A percentile compares a stretch with the other conserved stretches of the same genome.
Conservation (phyloP, 192 early-diverging fungal species). For the Globomyces pollinis-pini region DNA sequence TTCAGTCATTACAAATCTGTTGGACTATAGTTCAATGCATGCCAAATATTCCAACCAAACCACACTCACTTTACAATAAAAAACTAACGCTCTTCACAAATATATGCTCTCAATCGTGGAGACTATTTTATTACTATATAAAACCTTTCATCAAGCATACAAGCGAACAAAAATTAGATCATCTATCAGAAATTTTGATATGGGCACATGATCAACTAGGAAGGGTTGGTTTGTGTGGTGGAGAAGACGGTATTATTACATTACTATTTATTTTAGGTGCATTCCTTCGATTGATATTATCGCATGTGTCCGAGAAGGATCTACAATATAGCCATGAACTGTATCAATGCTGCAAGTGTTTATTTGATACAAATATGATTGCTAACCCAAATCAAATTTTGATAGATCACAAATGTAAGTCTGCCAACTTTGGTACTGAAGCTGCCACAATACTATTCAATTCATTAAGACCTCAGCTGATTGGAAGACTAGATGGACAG, state of each 20-base stretch:
- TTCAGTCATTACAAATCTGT: background rate
- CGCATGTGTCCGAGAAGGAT: constrained; percentile 26
- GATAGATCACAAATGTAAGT: constrained; percentile 41
- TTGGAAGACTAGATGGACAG: constrained; percentile 23
- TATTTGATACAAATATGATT: constrained; percentile 51
- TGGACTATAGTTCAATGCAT: background rate
- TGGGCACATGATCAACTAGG: constrained; percentile 55
- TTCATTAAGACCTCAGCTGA: constrained; percentile 34
- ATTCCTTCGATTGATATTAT: constrained; percentile 38
- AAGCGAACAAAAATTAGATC: background rate
- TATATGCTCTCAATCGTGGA: background rate
- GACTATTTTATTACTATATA: background rate
- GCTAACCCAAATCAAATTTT: constrained; percentile 26
- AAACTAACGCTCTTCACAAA: background rate
- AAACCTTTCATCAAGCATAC: background rate
- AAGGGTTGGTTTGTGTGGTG: constrained; percentile 48
- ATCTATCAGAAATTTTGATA: constrained; percentile 16
- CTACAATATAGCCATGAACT: constrained; percentile 36
- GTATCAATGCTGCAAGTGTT: constrained; percentile 62
- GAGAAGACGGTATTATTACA: constrained; percentile 40
- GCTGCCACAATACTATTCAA: constrained; percentile 48
- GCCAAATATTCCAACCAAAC: background rate
- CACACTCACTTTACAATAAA: background rate
- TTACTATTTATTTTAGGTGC: no score
- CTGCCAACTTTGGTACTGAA: constrained; percentile 40